These are phyloP conservation scores for Theileria annulata DNA, from an alignment of 169 alveolate genomes.

Conservation along the genomic window DNA sequence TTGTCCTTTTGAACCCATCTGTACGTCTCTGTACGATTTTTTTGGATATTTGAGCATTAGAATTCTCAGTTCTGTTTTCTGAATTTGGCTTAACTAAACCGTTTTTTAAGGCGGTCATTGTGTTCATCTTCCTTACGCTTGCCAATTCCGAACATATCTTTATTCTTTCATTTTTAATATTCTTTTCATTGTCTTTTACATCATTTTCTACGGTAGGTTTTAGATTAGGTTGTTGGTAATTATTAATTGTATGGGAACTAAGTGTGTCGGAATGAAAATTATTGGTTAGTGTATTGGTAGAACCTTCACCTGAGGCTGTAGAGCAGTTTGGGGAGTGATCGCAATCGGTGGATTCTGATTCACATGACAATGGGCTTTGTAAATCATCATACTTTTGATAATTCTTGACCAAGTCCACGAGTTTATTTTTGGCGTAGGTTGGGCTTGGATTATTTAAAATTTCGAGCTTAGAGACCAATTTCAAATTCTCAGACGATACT, in stretches of 20 bases:
- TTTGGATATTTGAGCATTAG: not conserved
- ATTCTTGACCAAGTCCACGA: slow-evolving; percentile 7
- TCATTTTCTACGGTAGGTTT: not conserved
- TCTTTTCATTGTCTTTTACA: no score
- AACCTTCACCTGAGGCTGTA: not conserved
- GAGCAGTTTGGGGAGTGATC: slow-evolving; percentile 2
- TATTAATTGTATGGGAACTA: no score
- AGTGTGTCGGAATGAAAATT: no score
- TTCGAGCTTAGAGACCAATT: slow-evolving; percentile 27
- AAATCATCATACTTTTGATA: slow-evolving; percentile 5
- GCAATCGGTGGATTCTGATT: slow-evolving; percentile 36
- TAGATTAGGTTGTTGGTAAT: no score
- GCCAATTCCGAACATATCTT: slow-evolving; percentile 55
- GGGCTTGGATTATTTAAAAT: slow-evolving; percentile 16
- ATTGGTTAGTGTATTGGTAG: not conserved
- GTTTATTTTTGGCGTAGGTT: not conserved
- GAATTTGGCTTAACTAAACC: slow-evolving; percentile 20
- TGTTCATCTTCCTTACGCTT: slow-evolving; percentile 47
- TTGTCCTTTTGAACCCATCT: slow-evolving; percentile 1
- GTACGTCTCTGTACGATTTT: not conserved
- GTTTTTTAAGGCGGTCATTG: slow-evolving; percentile 45
- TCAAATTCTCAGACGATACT: slow-evolving; percentile 22
- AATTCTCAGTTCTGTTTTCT: not conserved
- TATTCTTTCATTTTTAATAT: slow-evolving; percentile 15
- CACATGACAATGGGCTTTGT: not conserved